These are phyloP conservation scores for Colletotrichum sp. DNA, from an alignment of 2,329 filamentous ascomycete genomes.

Conservation along the genomic window DNA sequence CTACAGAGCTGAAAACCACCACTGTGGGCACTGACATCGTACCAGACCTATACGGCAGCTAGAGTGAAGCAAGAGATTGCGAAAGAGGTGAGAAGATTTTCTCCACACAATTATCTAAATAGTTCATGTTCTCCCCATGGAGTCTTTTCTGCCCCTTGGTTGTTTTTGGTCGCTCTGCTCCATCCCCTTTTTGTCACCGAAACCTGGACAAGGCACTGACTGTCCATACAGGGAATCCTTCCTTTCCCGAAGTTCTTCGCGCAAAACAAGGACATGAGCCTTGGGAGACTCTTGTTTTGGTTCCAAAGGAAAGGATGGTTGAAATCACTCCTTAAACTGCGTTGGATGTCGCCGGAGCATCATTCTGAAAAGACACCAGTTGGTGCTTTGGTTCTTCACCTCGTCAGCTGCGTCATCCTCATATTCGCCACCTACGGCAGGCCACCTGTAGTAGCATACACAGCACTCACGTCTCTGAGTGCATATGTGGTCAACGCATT, in stretches of 20 bases:
- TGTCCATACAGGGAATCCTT: conserved; percentile 44
- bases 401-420: conserved; percentile 37
- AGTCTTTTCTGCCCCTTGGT: background rate
- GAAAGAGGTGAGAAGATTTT: conserved; percentile 42
- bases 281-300: conserved; percentile 36
- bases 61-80: conserved; percentile 66
- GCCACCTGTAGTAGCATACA: conserved; percentile 30
- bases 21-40: background rate
- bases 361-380: conserved; percentile 41
- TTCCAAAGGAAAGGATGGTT: conserved; percentile 35
- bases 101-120: too few relatives aligned
- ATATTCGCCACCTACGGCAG: conserved; percentile 37
- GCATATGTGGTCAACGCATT: conserved; percentile 40
- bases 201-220: background rate
- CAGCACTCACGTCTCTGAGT: conserved; percentile 33
- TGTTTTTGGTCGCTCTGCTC: background rate
- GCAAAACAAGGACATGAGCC: conserved; percentile 37
- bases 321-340: conserved; percentile 27
- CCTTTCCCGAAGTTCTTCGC: conserved; percentile 56
- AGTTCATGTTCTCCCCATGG: background rate
- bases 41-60: conserved; percentile 55
- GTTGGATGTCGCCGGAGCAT: conserved; percentile 37
- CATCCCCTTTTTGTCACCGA: background rate
- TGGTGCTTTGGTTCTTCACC: conserved; percentile 38
- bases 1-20: background rate